phyloP scores from a whole-genome alignment of 192 early-diverging fungal genomes.

The Endogone sp. region DNA sequence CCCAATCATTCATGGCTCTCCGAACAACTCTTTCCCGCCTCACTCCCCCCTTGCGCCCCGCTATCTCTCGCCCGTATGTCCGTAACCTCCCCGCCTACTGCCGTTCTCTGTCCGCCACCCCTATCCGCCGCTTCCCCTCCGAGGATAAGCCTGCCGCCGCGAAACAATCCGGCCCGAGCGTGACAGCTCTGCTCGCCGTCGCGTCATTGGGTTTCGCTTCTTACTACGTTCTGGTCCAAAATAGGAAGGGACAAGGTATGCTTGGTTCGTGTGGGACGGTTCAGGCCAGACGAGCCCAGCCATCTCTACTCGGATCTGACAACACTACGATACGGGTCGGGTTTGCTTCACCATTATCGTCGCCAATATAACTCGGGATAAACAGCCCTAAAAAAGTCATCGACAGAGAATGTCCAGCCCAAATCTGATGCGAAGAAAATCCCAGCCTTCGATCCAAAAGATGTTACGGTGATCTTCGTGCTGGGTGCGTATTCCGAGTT shows the following conservation, averaged over 20 bases:
- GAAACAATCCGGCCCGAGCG: constrained; percentile 10
- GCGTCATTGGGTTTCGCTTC: constrained; percentile 36
- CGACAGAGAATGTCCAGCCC: background rate
- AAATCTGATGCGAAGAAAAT: background rate
- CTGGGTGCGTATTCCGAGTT: constrained; percentile 12
- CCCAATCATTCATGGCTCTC: background rate
- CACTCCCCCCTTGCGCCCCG: background rate
- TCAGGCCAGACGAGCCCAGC: no score
- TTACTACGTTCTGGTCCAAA: constrained; percentile 30
- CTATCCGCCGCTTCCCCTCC: background rate
- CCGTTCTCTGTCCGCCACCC: background rate
- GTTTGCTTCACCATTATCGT: no score
- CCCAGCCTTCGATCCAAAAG: constrained; percentile 20
- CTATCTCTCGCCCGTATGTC: background rate
- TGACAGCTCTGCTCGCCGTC: constrained; percentile 30
- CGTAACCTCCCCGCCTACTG: background rate
- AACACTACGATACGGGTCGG: background rate
- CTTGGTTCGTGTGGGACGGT: background rate
- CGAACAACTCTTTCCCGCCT: background rate
- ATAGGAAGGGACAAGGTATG: constrained; percentile 29
- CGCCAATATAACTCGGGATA: no score
- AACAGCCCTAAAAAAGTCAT: no score
- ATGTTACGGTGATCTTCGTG: constrained; percentile 35
- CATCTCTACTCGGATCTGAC: background rate
- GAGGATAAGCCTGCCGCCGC: background rate